Evolutionary conservation across 306 rosid genomes (phyloP).

Genomic region (Malus orientalis): DNA sequence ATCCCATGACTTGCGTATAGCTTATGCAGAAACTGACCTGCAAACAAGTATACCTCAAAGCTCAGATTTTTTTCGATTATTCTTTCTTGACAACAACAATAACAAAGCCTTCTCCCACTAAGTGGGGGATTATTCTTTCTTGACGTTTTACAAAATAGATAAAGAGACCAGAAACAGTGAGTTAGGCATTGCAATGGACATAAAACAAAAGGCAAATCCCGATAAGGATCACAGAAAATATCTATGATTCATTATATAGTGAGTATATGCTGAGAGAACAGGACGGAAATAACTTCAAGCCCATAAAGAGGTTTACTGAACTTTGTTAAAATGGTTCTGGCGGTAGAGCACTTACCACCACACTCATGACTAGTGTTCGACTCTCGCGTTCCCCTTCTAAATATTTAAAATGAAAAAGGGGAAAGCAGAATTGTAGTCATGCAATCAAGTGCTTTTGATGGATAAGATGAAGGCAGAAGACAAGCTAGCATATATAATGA

Average conservation of each 20-base stretch:
- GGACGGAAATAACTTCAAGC: neutral
- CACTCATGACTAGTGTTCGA: neutral
- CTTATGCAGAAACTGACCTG: neutral
- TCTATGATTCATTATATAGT: neutral
- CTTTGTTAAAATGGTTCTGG: too few species aligned
- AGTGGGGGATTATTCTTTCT: neutral
- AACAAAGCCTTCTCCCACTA: too few species aligned
- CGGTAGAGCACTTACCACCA: neutral
- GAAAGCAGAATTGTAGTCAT: neutral
- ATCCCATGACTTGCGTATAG: neutral
- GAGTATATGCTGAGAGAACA: too few species aligned
- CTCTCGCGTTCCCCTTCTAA: neutral
- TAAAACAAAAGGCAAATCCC: neutral
- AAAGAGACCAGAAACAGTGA: neutral
- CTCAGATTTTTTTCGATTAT: neutral
- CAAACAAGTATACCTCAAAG: neutral
- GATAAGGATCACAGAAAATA: neutral
- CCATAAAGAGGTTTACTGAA: too few species aligned
- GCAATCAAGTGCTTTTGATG: neutral
- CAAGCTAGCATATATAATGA: too few species aligned
- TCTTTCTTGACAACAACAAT: too few species aligned
- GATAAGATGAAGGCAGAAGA: neutral
- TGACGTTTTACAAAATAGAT: neutral
- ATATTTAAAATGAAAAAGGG: neutral
- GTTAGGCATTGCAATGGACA: neutral